phyloP scores from a whole-genome alignment of 306 rosid species.

The Prunus salicina region DNA sequence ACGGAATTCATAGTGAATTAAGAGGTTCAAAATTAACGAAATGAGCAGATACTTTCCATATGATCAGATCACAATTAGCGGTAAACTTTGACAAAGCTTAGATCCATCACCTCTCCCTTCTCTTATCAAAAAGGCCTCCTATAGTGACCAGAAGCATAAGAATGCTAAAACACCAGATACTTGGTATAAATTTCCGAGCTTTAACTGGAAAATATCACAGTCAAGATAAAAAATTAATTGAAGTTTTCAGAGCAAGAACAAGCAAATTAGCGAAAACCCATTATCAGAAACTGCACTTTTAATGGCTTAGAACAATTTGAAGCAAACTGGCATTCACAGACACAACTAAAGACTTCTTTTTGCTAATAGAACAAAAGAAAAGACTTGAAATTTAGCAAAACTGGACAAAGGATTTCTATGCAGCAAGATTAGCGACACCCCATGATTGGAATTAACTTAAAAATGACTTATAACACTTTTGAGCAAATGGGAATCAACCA shows the following conservation, averaged over 20 bases:
- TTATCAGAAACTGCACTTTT: constrained; percentile 47
- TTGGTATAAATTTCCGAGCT: constrained; percentile 32
- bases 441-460: constrained; percentile 40
- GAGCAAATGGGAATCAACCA: constrained; percentile 41
- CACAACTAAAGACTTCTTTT: constrained; percentile 10
- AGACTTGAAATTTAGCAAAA: constrained; percentile 9
- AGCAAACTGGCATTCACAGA: constrained; percentile 41
- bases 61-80: constrained; percentile 42
- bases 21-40: constrained; percentile 25
- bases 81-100: constrained; percentile 33
- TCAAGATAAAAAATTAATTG: constrained; percentile 21
- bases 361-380: constrained; percentile 19
- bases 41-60: constrained; percentile 26
- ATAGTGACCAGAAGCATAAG: constrained; percentile 23
- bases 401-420: constrained; percentile 5
- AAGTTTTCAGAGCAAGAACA: constrained; percentile 27
- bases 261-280: constrained; percentile 59
- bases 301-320: constrained; percentile 26
- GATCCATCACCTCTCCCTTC: constrained; percentile 42
- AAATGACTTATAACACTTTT: constrained; percentile 41
- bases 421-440: constrained; percentile 62
- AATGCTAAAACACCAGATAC: constrained; percentile 32
- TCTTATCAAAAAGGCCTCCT: constrained; percentile 21
- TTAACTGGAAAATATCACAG: constrained; percentile 27
- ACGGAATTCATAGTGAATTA: constrained; percentile 24